Evolutionary conservation across 192 early-diverging fungal species (phyloP), one percentile per base, ranked within the genome.

Genomic region (Podila horticola): DNA sequence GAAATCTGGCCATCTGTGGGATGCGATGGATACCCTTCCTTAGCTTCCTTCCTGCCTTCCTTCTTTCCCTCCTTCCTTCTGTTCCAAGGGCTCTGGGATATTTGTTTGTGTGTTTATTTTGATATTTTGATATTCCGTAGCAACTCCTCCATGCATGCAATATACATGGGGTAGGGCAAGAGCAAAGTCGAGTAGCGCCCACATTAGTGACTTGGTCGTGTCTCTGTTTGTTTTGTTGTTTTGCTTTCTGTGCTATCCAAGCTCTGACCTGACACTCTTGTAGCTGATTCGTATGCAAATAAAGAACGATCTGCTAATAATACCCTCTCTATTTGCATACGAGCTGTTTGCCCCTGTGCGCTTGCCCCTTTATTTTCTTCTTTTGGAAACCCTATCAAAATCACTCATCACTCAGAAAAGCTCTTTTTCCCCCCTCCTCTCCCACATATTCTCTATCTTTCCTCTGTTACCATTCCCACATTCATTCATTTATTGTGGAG

Each of bases 111-210:
- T 45, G 41, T 45, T 15, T 45, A 45, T 55, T 55, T 55, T 55
- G 52, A 55, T 55, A 11, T 26, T 55, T n/a, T 55, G 52, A 55
- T 55, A 24, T 55, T 55, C 20, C 24, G 52, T 55, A 26, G 52
- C 52, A n/a, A 24, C 52, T 55, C 41, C 41, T 15, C n/a, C 52
- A 55, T 55, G 52, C 52, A 55, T 55, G 52, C 20, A 55, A 55
- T 55, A 24, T 55, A 45, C 41, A 45, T 12, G 15, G 41, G 41
- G 41, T 45, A 36, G 34, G 34, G 34, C 11, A 34, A 36, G 34
- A 36, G 34, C 1, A 17, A 13, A 45, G 15, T 17, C 13, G 41
- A 45, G 41, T 45, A 45, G 13, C 41, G 41, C 41, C 41, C 41
- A 45, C 15, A 45, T 45, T 45, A 13, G 41, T 45, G 41, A 12